phyloP scores from a whole-genome alignment of 2,329 filamentous ascomycete species.

The Teratosphaeria gauchensis region DNA sequence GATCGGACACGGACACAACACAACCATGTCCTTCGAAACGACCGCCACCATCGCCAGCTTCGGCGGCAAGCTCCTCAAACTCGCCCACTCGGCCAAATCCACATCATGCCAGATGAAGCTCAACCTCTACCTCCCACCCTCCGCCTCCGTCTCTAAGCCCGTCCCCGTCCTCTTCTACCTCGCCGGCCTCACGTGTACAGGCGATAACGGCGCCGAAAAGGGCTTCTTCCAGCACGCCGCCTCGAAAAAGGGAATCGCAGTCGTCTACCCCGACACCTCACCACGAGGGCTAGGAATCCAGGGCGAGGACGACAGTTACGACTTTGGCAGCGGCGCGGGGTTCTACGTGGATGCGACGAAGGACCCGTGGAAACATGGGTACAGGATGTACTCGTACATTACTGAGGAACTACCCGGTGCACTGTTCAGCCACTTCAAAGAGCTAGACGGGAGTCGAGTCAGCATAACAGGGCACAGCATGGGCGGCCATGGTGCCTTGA shows the following conservation, averaged over 20 bases:
- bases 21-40: conserved; percentile 72
- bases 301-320: conserved; percentile 79
- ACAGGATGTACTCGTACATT: conserved; percentile 93
- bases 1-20: neutral
- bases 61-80: conserved; percentile 89
- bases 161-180: conserved; percentile 87
- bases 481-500: conserved; percentile 93
- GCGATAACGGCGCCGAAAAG: conserved; percentile 65
- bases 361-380: conserved; percentile 64
- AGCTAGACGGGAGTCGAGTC: conserved; percentile 61
- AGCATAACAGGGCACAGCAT: conserved; percentile 92
- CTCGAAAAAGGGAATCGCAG: conserved; percentile 70
- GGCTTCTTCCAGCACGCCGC: conserved; percentile 88
- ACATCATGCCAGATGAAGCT: conserved; percentile 85
- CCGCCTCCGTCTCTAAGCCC: conserved; percentile 51
- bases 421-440: conserved; percentile 61
- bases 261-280: conserved; percentile 91
- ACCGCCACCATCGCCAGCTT: conserved; percentile 85
- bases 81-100: conserved; percentile 68
- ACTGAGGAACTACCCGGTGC: conserved; percentile 73
- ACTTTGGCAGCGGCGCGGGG: conserved; percentile 84
- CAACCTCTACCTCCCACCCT: conserved; percentile 80
- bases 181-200: conserved; percentile 88
- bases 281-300: conserved; percentile 70
- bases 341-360: conserved; percentile 88